Conservation (phyloP, 1,139 yeast genomes). For the Yamadazyma triangularis region DNA sequence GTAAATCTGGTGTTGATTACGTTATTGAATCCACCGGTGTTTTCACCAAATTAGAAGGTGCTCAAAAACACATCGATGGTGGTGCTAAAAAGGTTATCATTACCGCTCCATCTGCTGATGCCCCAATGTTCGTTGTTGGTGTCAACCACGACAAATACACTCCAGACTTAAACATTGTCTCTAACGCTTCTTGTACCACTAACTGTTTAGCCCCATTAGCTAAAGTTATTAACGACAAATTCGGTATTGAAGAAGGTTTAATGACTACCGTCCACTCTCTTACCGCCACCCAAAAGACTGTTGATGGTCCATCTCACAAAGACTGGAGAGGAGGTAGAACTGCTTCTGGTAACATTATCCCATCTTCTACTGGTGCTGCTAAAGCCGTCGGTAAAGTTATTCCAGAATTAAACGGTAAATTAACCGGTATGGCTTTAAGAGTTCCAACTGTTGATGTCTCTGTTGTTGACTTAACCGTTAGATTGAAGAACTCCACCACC, state of each 20-base stretch:
- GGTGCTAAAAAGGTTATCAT: conserved; percentile 90
- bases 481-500: conserved; percentile 64
- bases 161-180: conserved; percentile 64
- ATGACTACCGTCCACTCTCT: conserved; percentile 91
- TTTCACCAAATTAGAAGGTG: conserved; percentile 75
- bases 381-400: conserved; percentile 91
- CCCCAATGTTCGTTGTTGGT: conserved; percentile 87
- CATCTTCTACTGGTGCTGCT: conserved; percentile 91
- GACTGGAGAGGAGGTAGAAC: conserved; percentile 96
- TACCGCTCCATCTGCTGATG: conserved; percentile 85
- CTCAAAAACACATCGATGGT: conserved; percentile 73
- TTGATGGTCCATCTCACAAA: conserved; percentile 89
- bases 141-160: conserved; percentile 74
- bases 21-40: conserved; percentile 90
- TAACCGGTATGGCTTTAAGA: conserved; percentile 86
- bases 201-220: conserved; percentile 89
- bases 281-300: conserved; percentile 89
- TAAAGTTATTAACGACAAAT: conserved; percentile 74
- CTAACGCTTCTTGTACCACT: conserved; percentile 89
- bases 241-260: conserved; percentile 81
- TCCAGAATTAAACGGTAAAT: conserved; percentile 83
- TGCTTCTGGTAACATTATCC: conserved; percentile 86
- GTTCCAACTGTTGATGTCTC: conserved; percentile 87
- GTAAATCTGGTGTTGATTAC: conserved; percentile 67
- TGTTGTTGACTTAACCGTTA: conserved; percentile 47